Evolutionary conservation across 1,284 basidiomycete species (phyloP).

Genomic region (Naganishia albida): DNA sequence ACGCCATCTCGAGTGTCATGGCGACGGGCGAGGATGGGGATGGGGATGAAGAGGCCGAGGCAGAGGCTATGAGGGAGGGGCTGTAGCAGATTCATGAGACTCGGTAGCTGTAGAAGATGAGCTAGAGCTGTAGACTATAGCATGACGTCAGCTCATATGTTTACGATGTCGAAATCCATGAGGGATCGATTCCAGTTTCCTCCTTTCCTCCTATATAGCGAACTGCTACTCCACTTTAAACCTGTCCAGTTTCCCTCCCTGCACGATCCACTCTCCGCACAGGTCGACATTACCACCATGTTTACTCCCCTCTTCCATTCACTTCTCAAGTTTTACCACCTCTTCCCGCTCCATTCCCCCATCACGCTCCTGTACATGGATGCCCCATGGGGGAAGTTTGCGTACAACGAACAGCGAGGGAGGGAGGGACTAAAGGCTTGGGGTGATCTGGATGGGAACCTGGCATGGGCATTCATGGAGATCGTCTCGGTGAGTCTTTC

Average conservation of each 20-base stretch:
- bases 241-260: neutral
- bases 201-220: too few relatives aligned
- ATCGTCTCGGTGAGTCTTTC: slow-evolving; percentile 66
- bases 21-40: slow-evolving; percentile 10
- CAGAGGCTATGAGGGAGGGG: slow-evolving; percentile 15
- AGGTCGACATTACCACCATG: neutral
- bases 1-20: slow-evolving; percentile 42
- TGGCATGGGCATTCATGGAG: slow-evolving; percentile 83
- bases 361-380: slow-evolving; percentile 58
- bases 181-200: neutral
- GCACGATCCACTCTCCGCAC: neutral
- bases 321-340: slow-evolving; percentile 45
- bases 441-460: slow-evolving; percentile 45
- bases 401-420: slow-evolving; percentile 57
- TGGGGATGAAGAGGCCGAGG: slow-evolving; percentile 20
- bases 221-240: too few relatives aligned
- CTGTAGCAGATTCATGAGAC: neutral
- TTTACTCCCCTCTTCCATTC: slow-evolving; percentile 23
- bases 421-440: slow-evolving; percentile 45
- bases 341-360: slow-evolving; percentile 54
- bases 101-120: neutral
- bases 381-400: slow-evolving; percentile 77
- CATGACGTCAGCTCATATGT: slow-evolving; percentile 5
- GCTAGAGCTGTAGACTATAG: neutral
- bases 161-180: neutral